phyloP scores from a whole-genome alignment of 2,329 filamentous ascomycete genomes.

The Pyricularia sp. region DNA sequence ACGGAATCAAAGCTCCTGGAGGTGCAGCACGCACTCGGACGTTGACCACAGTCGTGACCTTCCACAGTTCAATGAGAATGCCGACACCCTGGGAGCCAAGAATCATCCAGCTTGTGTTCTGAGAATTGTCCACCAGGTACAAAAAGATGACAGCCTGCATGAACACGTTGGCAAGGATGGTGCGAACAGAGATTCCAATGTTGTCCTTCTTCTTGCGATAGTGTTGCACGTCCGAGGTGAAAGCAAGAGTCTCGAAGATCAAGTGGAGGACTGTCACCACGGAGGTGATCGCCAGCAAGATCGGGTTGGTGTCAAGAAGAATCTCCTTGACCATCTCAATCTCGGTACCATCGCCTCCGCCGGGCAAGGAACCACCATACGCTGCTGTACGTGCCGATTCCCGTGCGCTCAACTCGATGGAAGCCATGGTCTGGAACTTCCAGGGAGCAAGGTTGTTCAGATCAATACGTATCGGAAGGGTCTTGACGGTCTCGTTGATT shows the following conservation, averaged over 20 bases:
- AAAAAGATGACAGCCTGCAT: conserved; percentile 96
- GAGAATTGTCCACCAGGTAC: conserved; percentile 93
- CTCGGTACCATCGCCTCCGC: conserved; percentile 81
- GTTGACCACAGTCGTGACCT: conserved; percentile 91
- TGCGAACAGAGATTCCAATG: conserved; percentile 89
- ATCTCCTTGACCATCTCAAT: conserved; percentile 97
- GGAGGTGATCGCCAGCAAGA: conserved; percentile 75
- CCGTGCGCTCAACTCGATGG: conserved; percentile 80
- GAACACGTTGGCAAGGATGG: conserved; percentile 93
- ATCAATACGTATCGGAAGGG: conserved; percentile 73
- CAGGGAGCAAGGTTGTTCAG: conserved; percentile 75
- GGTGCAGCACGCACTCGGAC: conserved; percentile 66
- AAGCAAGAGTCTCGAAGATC: conserved; percentile 90
- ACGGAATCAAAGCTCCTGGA: conserved; percentile 65
- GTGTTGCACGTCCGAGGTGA: conserved; percentile 95
- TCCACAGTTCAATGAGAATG: conserved; percentile 67
- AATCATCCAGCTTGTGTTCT: conserved; percentile 99
- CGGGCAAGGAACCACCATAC: conserved; percentile 59
- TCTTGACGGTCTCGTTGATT: conserved; percentile 80
- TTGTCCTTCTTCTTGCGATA: conserved; percentile 99
- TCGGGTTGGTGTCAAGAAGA: conserved; percentile 86
- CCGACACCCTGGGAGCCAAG: conserved; percentile 85
- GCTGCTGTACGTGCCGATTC: conserved; percentile 72
- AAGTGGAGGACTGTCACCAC: conserved; percentile 84
- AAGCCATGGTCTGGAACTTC: conserved; percentile 82